A percentile compares a stretch with the other conserved stretches of the same genome.
phyloP scores from a whole-genome alignment of 768 basidiomycete genomes.

The Lanmaoa pseudosensibilis region DNA sequence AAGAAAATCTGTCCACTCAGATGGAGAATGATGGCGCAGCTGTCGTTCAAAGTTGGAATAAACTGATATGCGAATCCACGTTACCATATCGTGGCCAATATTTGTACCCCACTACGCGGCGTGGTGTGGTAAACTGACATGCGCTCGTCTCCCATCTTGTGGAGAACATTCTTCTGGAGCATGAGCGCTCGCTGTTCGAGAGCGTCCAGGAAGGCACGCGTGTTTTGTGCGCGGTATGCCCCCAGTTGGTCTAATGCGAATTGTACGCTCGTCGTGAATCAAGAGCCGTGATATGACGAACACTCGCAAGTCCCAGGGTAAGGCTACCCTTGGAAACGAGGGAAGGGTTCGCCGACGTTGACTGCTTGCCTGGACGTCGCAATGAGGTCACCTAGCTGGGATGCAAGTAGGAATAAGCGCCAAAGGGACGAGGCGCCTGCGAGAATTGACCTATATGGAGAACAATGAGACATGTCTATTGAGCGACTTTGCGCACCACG shows the following conservation, averaged over 20 bases:
- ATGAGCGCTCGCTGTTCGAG: neutral
- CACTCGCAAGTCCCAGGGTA: neutral
- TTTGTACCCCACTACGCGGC: too few species aligned
- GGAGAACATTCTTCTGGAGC: neutral
- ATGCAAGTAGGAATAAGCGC: neutral
- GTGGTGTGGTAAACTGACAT: too few species aligned
- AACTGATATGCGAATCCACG: too few species aligned
- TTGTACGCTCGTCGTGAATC: neutral
- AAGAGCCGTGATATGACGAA: neutral
- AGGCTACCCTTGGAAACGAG: neutral
- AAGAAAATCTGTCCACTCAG: too few species aligned
- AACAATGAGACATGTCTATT: neutral
- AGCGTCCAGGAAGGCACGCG: neutral
- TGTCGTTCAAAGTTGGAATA: too few species aligned
- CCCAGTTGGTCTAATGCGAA: accelerated
- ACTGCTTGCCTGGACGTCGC: neutral
- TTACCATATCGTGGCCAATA: too few species aligned
- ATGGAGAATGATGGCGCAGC: too few species aligned
- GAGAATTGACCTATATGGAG: neutral
- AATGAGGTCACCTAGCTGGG: neutral
- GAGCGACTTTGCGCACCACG: neutral
- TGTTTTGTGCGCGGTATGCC: neutral
- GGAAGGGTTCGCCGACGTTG: neutral
- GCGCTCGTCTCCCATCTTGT: conserved; percentile 26
- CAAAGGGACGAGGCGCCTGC: too few species aligned